Percentiles rank a stretch among this genome's conserved stretches.
These are phyloP conservation scores for Ilex aquifolium DNA, from an alignment of 257 asterid genomes.

Conservation along the genomic window DNA sequence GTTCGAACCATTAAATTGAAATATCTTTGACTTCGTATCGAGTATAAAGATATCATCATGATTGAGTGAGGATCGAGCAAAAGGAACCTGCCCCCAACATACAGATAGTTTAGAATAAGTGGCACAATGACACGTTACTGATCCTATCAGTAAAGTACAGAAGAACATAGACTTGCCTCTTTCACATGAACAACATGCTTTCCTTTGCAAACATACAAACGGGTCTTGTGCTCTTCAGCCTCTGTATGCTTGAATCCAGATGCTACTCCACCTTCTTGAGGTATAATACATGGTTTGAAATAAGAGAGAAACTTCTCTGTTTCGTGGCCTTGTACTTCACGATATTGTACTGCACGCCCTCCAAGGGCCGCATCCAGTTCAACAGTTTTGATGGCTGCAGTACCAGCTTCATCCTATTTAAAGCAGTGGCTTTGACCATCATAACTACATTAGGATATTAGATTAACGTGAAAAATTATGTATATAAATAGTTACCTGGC, in stretches of 20 bases:
- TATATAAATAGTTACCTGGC: constrained; percentile 51
- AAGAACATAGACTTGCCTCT: constrained; percentile 58
- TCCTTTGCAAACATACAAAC: constrained; percentile 85
- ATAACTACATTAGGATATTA: background rate
- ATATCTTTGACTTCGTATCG: constrained; percentile 84
- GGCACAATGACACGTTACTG: background rate
- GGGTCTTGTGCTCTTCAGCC: constrained; percentile 71
- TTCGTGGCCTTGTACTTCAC: constrained; percentile 96
- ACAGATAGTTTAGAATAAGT: constrained; percentile 3
- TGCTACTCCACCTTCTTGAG: constrained; percentile 94
- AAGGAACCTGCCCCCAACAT: constrained; percentile 61
- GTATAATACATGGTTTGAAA: constrained; percentile 95
- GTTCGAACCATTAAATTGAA: constrained; percentile 95
- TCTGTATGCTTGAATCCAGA: constrained; percentile 83
- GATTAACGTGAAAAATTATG: background rate
- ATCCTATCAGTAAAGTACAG: background rate
- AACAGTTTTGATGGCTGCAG: constrained; percentile 84
- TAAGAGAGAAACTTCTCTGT: constrained; percentile 96
- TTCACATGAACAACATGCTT: constrained; percentile 92
- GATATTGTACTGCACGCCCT: constrained; percentile 97
- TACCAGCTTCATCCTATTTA: constrained; percentile 82
- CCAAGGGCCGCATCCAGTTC: constrained; percentile 96
- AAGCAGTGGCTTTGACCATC: constrained; percentile 8
- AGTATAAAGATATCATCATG: constrained; percentile 95
- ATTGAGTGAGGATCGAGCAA: constrained; percentile 91